Percentiles rank a stretch among this genome's conserved stretches.
Evolutionary conservation across 768 basidiomycete species (phyloP).

Genomic region (Rhodotorula babjevae): DNA sequence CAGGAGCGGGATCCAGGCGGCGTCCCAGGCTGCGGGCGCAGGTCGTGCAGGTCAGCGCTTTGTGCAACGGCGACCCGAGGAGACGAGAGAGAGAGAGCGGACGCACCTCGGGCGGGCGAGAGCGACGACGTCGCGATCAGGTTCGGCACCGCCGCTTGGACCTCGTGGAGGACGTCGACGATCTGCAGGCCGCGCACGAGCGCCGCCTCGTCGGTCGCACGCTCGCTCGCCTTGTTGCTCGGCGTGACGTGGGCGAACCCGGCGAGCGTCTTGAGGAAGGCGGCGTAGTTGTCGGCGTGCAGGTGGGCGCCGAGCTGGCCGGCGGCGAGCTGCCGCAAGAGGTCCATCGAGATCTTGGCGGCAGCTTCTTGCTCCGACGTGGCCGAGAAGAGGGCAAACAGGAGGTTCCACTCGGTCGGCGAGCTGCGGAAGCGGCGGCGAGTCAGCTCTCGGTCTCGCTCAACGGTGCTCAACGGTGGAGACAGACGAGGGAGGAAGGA

Average conservation of each 20-base stretch:
- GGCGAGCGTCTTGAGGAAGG: slow-evolving; percentile 72
- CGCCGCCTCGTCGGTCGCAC: slow-evolving; percentile 54
- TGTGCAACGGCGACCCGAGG: no score
- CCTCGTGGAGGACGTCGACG: slow-evolving; percentile 69
- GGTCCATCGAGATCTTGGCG: slow-evolving; percentile 72
- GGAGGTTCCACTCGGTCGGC: slow-evolving; percentile 91
- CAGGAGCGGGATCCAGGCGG: slow-evolving; percentile 69
- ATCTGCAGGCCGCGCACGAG: slow-evolving; percentile 77
- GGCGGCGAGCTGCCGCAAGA: slow-evolving; percentile 62
- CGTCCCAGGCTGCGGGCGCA: slow-evolving; percentile 61
- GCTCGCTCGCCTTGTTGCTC: slow-evolving; percentile 21
- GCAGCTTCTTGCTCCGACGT: slow-evolving; percentile 84
- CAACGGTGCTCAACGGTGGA: no score
- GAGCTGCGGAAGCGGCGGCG: slow-evolving; percentile 53
- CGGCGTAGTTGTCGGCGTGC: slow-evolving; percentile 71
- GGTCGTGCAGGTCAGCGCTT: neutral
- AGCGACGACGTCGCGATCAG: slow-evolving; percentile 54
- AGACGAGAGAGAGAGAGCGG: neutral
- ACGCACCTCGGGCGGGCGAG: slow-evolving; percentile 46
- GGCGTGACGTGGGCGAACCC: slow-evolving; percentile 71
- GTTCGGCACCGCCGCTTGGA: slow-evolving; percentile 62
- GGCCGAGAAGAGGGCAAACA: slow-evolving; percentile 78
- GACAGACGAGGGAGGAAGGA: neutral
- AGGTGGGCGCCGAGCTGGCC: slow-evolving; percentile 61
- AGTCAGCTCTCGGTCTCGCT: neutral